Base-by-base conservation (phyloP, 1,284 basidiomycete genomes). In the Ganoderma meredithae region DNA sequence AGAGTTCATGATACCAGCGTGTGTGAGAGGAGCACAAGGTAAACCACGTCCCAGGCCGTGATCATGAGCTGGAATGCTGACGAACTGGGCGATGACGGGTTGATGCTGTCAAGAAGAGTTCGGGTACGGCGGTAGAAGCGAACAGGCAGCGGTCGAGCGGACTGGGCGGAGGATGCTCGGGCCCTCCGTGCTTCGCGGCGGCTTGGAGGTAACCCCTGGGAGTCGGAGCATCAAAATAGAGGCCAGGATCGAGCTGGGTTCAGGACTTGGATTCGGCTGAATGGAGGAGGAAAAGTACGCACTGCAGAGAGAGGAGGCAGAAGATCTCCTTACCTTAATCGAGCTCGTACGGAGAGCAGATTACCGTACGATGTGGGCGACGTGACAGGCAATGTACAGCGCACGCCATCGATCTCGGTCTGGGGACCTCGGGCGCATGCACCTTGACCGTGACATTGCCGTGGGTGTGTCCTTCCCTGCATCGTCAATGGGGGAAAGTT, bases 141-240 rank as follows among this genome's bases (percentile, higher is more conserved):
- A 49, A 25, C 22, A 49, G 10, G 47, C 47, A 13, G 22, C 22
- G 12, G 22, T 12, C 22, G n/a, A 22, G 22, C 47, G 47, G 10
- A 9, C 12, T 25, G 47, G 19, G 47, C 47, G 47, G 47, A 22
- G 47, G 47, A 22, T 49, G 47, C 22, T 49, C 47, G n/a, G 47
- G 47, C 25, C 47, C 47, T 49, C 47, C 47, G 47, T 25, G 47
- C 47, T 49, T 49, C 47, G 47, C 47, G 47, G 47, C 22, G 47
- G 47, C 47, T 49, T 49, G 47, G n/a, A 49, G 19, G 12, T 49
- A 12, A 19, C 8, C 47, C 47, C n/a, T 49, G 47, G 47, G 12
- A 49, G 25, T 49, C 47, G 47, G 47, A 22, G 19, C 22, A 22
- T 12, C 47, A 49, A 49, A 25, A 25, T 13, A 13, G 22, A 10